Evolutionary conservation across 2,329 filamentous ascomycete genomes (phyloP).

Genomic region (Botryotinia convoluta): DNA sequence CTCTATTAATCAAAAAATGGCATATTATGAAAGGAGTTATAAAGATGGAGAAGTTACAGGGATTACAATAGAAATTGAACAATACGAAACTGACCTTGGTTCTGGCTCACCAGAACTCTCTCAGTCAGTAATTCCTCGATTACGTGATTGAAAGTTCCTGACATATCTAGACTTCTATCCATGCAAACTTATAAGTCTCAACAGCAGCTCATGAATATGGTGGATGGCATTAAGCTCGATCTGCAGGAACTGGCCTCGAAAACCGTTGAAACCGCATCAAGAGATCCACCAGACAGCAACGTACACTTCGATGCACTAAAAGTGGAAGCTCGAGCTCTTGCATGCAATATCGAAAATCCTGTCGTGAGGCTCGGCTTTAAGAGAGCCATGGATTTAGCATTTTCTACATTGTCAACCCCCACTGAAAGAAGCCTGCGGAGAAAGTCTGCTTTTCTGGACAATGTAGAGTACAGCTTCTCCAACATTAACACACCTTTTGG

Average conservation of each 20-base stretch:
- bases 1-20: background rate
- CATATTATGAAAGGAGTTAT: no score
- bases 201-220: background rate
- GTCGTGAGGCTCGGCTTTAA: background rate
- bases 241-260: background rate
- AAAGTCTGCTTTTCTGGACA: background rate
- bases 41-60: background rate
- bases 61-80: background rate
- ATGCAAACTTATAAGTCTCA: background rate
- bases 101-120: background rate
- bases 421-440: background rate
- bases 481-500: background rate
- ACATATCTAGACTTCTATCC: background rate
- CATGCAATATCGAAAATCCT: background rate
- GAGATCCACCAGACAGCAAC: background rate
- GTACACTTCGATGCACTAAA: background rate
- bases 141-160: background rate
- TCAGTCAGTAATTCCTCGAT: background rate
- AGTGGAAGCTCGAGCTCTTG: background rate
- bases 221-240: background rate
- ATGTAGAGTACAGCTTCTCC: background rate
- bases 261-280: background rate
- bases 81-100: background rate
- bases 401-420: background rate
- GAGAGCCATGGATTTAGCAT: background rate